Percentiles rank a stretch among this genome's conserved stretches.
Conservation (phyloP, 805 yeast species). For the Teunomyces tritomae region DNA sequence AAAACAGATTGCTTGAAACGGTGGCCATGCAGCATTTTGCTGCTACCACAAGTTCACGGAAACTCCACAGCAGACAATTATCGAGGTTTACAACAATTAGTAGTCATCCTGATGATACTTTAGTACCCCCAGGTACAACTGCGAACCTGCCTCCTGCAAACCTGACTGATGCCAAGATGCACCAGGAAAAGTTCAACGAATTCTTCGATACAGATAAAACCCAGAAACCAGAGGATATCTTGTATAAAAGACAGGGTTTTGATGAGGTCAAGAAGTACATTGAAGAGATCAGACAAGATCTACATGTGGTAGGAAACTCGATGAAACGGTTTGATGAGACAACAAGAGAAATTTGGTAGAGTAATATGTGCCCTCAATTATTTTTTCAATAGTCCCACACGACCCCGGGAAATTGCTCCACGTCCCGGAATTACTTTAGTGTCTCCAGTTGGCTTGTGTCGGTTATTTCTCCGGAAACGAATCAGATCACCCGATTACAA, state of each 20-base stretch:
- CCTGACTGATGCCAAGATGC: conserved; percentile 25
- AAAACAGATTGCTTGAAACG: conserved; percentile 37
- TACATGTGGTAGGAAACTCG: conserved; percentile 52
- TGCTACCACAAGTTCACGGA: conserved; percentile 11
- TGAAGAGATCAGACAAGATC: conserved; percentile 44
- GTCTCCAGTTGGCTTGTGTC: neutral
- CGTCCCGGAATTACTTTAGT: neutral
- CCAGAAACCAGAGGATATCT: conserved; percentile 12
- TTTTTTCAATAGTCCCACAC: neutral
- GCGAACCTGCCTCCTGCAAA: neutral
- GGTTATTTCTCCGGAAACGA: conserved; percentile 1
- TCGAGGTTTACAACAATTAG: neutral
- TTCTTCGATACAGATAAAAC: conserved; percentile 20
- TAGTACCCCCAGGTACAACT: neutral
- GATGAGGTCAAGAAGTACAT: conserved; percentile 50
- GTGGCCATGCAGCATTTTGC: conserved; percentile 31
- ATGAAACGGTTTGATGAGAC: conserved; percentile 47
- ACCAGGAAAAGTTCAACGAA: conserved; percentile 21
- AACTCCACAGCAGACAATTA: conserved; percentile 9
- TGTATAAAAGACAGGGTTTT: conserved; percentile 52
- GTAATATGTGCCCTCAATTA: neutral
- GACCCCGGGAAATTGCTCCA: neutral
- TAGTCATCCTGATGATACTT: neutral
- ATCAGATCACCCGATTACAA: neutral
- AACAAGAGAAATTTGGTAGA: conserved; percentile 42